Percentiles rank a stretch among this genome's conserved stretches.
phyloP scores from a whole-genome alignment of 2,329 filamentous ascomycete species.

The Hirsutella minnesotensis region DNA sequence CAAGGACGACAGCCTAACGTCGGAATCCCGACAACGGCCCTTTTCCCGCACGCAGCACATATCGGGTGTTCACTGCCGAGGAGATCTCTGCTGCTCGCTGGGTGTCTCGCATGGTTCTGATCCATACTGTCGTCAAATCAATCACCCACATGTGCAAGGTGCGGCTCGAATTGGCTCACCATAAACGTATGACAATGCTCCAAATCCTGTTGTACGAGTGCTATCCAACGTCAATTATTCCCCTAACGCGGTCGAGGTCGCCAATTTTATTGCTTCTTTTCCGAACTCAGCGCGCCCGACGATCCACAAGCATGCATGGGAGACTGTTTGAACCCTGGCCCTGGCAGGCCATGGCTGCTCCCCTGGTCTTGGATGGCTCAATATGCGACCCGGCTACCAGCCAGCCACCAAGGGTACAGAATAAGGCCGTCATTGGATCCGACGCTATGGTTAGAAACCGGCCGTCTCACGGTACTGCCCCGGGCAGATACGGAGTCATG shows the following conservation, averaged over 20 bases:
- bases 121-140: neutral
- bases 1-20: no score
- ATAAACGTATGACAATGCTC: neutral
- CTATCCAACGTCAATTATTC: neutral
- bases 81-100: neutral
- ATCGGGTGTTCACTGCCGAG: neutral
- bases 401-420: neutral
- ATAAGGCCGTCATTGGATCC: slow-evolving; percentile 4
- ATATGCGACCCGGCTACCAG: slow-evolving; percentile 1
- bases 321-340: slow-evolving; percentile 5
- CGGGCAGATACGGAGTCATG: no score
- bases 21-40: no score
- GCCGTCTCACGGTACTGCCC: neutral
- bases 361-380: slow-evolving; percentile 1
- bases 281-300: slow-evolving; percentile 2
- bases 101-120: neutral
- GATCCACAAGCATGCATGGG: slow-evolving; percentile 7
- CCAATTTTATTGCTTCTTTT: slow-evolving; percentile 1
- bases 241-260: neutral
- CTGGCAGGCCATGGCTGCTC: slow-evolving; percentile 3
- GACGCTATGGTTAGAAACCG: slow-evolving; percentile 4
- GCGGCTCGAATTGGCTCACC: neutral
- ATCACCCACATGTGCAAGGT: neutral
- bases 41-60: neutral
- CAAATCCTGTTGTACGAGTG: neutral